Conservation (phyloP, 108 stramenopile species). For the Skeletonema marinoi region DNA sequence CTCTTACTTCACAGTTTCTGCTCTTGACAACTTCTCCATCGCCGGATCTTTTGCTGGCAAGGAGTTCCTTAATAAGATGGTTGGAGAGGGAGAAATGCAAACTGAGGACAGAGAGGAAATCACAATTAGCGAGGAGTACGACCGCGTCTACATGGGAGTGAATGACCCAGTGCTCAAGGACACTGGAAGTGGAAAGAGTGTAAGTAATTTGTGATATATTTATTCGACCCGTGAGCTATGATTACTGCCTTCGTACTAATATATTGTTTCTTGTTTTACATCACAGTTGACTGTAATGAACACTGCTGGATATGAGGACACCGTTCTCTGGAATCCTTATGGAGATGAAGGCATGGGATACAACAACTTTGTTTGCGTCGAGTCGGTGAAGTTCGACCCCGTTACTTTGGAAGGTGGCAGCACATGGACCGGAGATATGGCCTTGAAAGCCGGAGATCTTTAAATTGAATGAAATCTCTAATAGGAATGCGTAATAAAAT, state of each 20-base stretch:
- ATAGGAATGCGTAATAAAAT: neutral
- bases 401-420: conserved; percentile 77
- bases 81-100: conserved; percentile 86
- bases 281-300: conserved; percentile 74
- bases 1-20: conserved; percentile 93
- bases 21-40: conserved; percentile 88
- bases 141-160: conserved; percentile 93
- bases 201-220: conserved; percentile 32
- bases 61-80: conserved; percentile 90
- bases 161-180: conserved; percentile 92
- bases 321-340: conserved; percentile 94
- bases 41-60: conserved; percentile 88
- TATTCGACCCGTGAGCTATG: neutral
- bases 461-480: conserved; percentile 6
- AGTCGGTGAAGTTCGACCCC: conserved; percentile 91
- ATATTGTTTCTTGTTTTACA: conserved; percentile 10
- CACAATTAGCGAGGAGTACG: conserved; percentile 89
- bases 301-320: conserved; percentile 92
- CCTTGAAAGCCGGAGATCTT: conserved; percentile 65
- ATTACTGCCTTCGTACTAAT: conserved; percentile 1
- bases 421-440: conserved; percentile 81
- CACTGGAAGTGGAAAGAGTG: conserved; percentile 81
- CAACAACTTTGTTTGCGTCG: conserved; percentile 96
- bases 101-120: conserved; percentile 84
- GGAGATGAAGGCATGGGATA: conserved; percentile 96